A percentile compares a stretch with the other conserved stretches of the same genome.
Evolutionary conservation across 2,329 filamentous ascomycete species (phyloP).

Genomic region (Xylariales sp.): DNA sequence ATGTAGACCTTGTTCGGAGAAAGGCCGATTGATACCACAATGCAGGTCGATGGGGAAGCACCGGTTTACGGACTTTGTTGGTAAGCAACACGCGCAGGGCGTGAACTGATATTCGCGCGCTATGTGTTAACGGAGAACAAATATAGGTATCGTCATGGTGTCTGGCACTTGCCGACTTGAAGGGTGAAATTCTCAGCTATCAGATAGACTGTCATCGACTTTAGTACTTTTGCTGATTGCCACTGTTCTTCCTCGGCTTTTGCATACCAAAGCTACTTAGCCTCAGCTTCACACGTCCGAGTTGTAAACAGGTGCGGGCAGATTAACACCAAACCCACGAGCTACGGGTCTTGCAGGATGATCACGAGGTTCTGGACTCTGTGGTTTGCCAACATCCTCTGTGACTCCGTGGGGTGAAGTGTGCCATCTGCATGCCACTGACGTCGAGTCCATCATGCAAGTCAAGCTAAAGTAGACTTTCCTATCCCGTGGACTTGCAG

Average conservation of each 20-base stretch:
- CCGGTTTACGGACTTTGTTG: slow-evolving; percentile 5
- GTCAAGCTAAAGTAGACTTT: slow-evolving; percentile 2
- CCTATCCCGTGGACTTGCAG: slow-evolving; percentile 1
- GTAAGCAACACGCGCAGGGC: slow-evolving; percentile 1
- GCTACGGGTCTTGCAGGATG: too few relatives aligned
- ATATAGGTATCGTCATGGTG: neutral
- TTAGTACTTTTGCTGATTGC: too few relatives aligned
- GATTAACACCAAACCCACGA: too few relatives aligned
- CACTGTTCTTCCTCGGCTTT: too few relatives aligned
- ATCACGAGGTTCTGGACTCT: neutral
- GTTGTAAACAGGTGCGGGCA: too few relatives aligned
- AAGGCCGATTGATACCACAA: too few relatives aligned
- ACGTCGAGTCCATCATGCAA: neutral
- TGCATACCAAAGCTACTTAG: too few relatives aligned
- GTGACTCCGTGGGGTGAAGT: slow-evolving; percentile 5
- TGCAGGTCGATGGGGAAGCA: too few relatives aligned
- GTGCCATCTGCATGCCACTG: neutral
- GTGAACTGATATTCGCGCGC: neutral
- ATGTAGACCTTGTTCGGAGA: too few relatives aligned
- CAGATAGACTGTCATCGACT: too few relatives aligned
- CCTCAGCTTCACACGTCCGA: too few relatives aligned
- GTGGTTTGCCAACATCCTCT: slow-evolving; percentile 3
- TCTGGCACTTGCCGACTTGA: slow-evolving; percentile 3
- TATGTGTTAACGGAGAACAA: neutral
- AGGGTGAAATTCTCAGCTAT: too few relatives aligned